These are phyloP conservation scores for Amaranthus cruentus DNA, from an alignment of 148 eudicot genomes.

Conservation along the genomic window DNA sequence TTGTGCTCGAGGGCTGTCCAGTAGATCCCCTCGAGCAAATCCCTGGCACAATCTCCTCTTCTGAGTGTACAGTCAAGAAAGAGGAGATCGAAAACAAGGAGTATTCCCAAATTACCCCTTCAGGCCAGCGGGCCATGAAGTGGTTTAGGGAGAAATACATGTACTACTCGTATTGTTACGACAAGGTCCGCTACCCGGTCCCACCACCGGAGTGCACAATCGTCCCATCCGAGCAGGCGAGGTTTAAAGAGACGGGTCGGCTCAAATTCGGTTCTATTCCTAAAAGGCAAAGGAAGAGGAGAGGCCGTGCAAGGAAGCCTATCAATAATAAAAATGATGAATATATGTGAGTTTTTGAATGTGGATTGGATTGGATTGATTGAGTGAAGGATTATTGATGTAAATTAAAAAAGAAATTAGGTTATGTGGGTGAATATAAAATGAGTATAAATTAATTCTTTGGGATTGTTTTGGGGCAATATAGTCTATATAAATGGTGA, in stretches of 20 bases:
- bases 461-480: slow-evolving; percentile 11
- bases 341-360: slow-evolving; percentile 7
- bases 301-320: slow-evolving; percentile 20
- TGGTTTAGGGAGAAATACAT: slow-evolving; percentile 65
- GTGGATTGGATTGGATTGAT: background rate
- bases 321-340: background rate
- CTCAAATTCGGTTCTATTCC: slow-evolving; percentile 52
- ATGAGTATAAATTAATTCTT: background rate
- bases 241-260: slow-evolving; percentile 64
- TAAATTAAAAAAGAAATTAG: slow-evolving; percentile 7
- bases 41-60: slow-evolving; percentile 28
- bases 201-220: slow-evolving; percentile 77
- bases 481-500: background rate
- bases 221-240: slow-evolving; percentile 44
- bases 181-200: slow-evolving; percentile 44
- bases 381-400: background rate
- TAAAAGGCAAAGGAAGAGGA: slow-evolving; percentile 27
- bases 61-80: slow-evolving; percentile 37
- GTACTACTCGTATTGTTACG: slow-evolving; percentile 86
- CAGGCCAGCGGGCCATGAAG: slow-evolving; percentile 51
- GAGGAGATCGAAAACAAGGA: slow-evolving; percentile 33
- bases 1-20: slow-evolving; percentile 71
- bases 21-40: slow-evolving; percentile 65
- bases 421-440: slow-evolving; percentile 10
- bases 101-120: slow-evolving; percentile 44